A percentile compares a stretch with the other conserved stretches of the same genome.
Conservation (phyloP, 768 basidiomycete genomes). For the Dacryopinax spathularia region DNA sequence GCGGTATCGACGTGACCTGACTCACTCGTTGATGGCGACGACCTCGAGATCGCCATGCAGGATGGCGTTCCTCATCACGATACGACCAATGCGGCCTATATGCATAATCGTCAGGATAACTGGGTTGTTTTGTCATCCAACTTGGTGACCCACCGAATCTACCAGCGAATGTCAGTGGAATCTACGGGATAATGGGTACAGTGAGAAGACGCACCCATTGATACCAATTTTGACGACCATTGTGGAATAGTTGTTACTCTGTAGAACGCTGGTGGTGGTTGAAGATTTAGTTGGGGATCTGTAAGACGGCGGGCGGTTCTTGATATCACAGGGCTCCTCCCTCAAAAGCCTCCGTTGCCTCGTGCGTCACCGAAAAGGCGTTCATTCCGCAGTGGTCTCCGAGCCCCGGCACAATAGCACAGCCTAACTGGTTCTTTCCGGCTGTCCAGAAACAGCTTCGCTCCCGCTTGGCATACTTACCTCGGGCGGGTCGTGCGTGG, state of each 20-base stretch:
- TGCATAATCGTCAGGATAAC: too few relatives aligned
- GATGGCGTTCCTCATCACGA: slow-evolving; percentile 90
- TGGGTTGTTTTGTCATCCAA: background rate
- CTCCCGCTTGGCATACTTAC: too few relatives aligned
- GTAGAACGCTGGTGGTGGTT: background rate
- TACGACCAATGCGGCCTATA: slow-evolving; percentile 95
- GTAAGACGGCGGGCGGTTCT: too few relatives aligned
- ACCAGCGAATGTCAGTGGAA: background rate
- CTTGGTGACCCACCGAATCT: slow-evolving; percentile 46
- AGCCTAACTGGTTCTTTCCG: too few relatives aligned
- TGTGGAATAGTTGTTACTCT: slow-evolving; percentile 3
- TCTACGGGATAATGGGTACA: slow-evolving; percentile 7
- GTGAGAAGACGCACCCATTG: slow-evolving; percentile 57
- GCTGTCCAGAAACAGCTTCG: too few relatives aligned
- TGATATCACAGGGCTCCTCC: too few relatives aligned
- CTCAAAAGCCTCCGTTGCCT: too few relatives aligned
- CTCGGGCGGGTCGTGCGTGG: too few relatives aligned
- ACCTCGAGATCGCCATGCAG: slow-evolving; percentile 61
- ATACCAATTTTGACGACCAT: slow-evolving; percentile 79
- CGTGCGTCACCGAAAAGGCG: too few relatives aligned
- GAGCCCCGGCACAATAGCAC: too few relatives aligned
- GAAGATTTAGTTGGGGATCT: background rate
- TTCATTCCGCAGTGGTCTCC: too few relatives aligned
- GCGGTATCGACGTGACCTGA: slow-evolving; percentile 8
- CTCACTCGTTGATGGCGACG: slow-evolving; percentile 89